Percentiles rank a stretch among this genome's conserved stretches.
phyloP scores from a whole-genome alignment of 345 rosid genomes.

The Pugionium dolabratum region DNA sequence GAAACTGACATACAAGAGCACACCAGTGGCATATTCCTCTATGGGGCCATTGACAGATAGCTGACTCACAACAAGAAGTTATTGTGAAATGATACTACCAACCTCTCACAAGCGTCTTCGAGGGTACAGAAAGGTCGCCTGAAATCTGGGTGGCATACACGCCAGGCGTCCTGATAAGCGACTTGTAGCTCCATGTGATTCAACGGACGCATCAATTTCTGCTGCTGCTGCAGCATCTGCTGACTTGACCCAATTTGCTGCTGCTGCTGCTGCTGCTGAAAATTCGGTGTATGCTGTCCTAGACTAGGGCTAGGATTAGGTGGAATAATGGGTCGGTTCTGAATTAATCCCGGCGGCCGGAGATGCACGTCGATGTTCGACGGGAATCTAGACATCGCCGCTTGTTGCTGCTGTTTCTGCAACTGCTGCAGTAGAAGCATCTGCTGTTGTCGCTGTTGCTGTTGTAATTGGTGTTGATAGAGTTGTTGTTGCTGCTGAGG shows the following conservation, averaged over 20 bases:
- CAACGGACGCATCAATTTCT: conserved; percentile 63
- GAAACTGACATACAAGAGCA: too few relatives aligned
- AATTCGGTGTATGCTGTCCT: conserved; percentile 35
- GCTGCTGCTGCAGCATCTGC: conserved; percentile 51
- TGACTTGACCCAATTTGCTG: conserved; percentile 33
- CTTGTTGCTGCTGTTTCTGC: conserved; percentile 64
- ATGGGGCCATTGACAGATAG: background rate
- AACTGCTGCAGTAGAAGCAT: conserved; percentile 45
- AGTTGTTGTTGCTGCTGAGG: conserved; percentile 28
- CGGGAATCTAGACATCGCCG: conserved; percentile 89
- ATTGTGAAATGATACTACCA: background rate
- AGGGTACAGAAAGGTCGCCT: conserved; percentile 87
- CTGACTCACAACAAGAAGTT: background rate
- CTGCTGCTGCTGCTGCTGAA: conserved; percentile 52
- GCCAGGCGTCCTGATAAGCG: conserved; percentile 98
- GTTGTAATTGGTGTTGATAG: conserved; percentile 42
- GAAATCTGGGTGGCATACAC: conserved; percentile 88
- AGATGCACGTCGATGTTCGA: conserved; percentile 89
- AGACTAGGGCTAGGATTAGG: conserved; percentile 48
- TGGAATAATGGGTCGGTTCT: conserved; percentile 52
- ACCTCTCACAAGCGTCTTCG: conserved; percentile 98
- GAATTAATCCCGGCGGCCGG: conserved; percentile 61
- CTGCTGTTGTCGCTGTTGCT: conserved; percentile 46
- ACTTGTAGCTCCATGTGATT: conserved; percentile 84
- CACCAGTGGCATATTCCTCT: background rate